These are phyloP conservation scores for Pelargonium myrrhifolium DNA, from an alignment of 441 rosid species.

Conservation along the genomic window DNA sequence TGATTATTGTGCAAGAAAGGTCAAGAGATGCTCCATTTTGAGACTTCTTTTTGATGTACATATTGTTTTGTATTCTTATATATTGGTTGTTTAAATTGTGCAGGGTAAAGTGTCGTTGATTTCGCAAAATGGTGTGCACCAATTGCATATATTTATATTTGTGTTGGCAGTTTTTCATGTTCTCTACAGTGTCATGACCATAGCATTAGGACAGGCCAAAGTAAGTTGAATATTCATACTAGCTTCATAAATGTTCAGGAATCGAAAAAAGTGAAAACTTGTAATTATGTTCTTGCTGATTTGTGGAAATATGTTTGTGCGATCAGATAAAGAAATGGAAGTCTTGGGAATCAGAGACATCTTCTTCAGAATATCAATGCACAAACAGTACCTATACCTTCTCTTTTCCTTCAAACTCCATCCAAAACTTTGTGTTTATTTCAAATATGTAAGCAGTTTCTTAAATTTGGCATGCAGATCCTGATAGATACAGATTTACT, in stretches of 20 bases:
- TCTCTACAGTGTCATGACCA: constrained; percentile 43
- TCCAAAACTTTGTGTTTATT: too few relatives aligned
- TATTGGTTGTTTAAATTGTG: not conserved
- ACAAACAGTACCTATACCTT: constrained; percentile 29
- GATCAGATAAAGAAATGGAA: constrained; percentile 56
- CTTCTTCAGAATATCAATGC: constrained; percentile 44
- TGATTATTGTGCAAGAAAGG: constrained; percentile 30
- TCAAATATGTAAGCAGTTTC: not conserved
- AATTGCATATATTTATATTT: constrained; percentile 55
- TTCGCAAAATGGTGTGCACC: constrained; percentile 46
- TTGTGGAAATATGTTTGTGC: too few relatives aligned
- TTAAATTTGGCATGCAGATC: constrained; percentile 26
- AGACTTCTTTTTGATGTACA: not conserved
- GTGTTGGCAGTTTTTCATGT: constrained; percentile 54
- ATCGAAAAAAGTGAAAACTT: too few relatives aligned
- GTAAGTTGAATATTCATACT: constrained; percentile 21
- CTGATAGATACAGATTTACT: constrained; percentile 44
- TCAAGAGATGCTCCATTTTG: not conserved
- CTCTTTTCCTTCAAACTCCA: not conserved
- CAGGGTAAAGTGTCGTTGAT: constrained; percentile 43
- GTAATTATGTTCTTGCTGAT: not conserved
- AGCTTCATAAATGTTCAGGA: not conserved
- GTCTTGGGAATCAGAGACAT: constrained; percentile 51
- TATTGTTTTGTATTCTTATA: not conserved
- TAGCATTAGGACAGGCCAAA: constrained; percentile 43